A percentile compares a stretch with the other conserved stretches of the same genome.
phyloP scores from a whole-genome alignment of 1,284 basidiomycete species.

The Ganoderma leucocontextum region DNA sequence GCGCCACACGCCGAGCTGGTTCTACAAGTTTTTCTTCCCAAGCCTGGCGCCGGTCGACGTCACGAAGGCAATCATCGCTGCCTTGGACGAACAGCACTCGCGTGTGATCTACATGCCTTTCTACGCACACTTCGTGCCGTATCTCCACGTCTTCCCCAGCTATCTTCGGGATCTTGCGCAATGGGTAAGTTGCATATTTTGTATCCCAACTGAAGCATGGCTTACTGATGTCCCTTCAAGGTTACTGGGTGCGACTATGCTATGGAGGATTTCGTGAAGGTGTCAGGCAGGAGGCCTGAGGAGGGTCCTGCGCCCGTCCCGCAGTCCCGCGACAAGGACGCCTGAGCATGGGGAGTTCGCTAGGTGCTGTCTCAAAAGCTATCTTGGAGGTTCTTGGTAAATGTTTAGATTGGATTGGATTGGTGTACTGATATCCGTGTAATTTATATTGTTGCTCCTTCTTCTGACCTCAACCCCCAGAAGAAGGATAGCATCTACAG shows the following conservation, averaged over 20 bases:
- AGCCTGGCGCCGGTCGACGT: constrained; percentile 76
- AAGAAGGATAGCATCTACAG: neutral
- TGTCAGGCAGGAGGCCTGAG: constrained; percentile 54
- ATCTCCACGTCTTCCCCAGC: constrained; percentile 68
- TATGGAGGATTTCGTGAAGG: constrained; percentile 56
- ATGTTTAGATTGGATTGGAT: neutral
- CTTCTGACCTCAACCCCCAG: neutral
- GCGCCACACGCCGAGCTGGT: constrained; percentile 55
- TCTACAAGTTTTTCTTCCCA: constrained; percentile 80
- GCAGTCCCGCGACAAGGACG: constrained; percentile 14
- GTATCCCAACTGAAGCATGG: neutral
- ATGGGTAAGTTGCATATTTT: constrained; percentile 58
- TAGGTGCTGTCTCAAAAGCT: neutral
- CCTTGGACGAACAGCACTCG: constrained; percentile 81
- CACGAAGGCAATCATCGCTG: constrained; percentile 82
- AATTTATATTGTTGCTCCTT: constrained; percentile 22
- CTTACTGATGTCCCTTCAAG: constrained; percentile 46
- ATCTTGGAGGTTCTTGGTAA: neutral
- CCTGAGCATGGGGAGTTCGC: constrained; percentile 7
- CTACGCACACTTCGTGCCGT: constrained; percentile 68
- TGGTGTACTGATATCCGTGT: constrained; percentile 24
- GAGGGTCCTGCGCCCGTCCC: constrained; percentile 41
- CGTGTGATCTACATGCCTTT: constrained; percentile 78
- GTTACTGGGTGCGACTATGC: constrained; percentile 56
- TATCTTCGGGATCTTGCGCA: constrained; percentile 76